A percentile compares a stretch with the other conserved stretches of the same genome.
phyloP scores from a whole-genome alignment of 73 alveolate genomes.

The Tetrahymena elliotti region DNA sequence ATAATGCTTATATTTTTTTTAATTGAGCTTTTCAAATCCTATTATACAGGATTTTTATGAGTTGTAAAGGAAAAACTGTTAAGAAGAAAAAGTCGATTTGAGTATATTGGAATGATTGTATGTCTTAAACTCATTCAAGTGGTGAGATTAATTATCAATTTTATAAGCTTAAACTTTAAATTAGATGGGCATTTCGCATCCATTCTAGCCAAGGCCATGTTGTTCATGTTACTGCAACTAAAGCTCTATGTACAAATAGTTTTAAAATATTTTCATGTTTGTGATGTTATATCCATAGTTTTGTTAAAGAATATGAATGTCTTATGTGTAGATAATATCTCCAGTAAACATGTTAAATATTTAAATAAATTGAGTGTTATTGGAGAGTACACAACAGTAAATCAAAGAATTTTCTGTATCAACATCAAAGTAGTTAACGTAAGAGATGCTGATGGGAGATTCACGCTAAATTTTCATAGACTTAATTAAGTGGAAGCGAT shows the following conservation, averaged over 20 bases:
- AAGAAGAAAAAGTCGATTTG: background rate
- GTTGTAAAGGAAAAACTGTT: background rate
- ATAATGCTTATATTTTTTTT: background rate
- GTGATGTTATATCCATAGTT: background rate
- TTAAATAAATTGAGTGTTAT: background rate
- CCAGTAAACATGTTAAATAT: background rate
- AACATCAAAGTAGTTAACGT: background rate
- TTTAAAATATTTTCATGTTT: background rate
- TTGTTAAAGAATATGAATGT: background rate
- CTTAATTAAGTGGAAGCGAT: background rate
- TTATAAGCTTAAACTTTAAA: background rate
- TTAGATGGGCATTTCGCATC: background rate
- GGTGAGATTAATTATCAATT: background rate
- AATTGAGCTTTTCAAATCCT: background rate
- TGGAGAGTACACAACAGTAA: background rate
- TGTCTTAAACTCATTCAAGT: background rate
- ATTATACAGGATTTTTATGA: background rate
- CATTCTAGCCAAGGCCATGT: background rate
- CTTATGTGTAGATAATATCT: background rate
- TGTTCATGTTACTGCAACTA: background rate
- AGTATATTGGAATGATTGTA: background rate
- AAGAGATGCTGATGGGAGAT: background rate
- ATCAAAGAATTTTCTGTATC: background rate
- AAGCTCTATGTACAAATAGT: background rate
- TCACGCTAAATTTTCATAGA: background rate